Conservation (phyloP, 106 monocot species). For the Platanthera zijinensis region DNA sequence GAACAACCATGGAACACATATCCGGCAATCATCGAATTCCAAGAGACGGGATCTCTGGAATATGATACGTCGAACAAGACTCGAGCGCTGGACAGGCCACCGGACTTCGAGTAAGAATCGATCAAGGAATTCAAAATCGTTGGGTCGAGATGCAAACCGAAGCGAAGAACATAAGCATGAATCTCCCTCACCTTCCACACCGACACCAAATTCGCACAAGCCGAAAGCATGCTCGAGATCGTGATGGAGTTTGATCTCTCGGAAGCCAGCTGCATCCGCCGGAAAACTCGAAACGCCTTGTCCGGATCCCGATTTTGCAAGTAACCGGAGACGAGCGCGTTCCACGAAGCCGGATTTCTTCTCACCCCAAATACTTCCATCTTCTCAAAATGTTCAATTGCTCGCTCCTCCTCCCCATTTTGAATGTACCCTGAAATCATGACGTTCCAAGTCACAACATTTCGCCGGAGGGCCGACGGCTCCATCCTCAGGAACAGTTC, state of each 20-base stretch:
- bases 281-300: constrained; percentile 56
- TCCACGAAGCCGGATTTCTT: constrained; percentile 76
- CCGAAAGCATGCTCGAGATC: constrained; percentile 67
- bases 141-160: constrained; percentile 25
- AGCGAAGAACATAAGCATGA: constrained; percentile 52
- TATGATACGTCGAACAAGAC: constrained; percentile 30
- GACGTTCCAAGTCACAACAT: constrained; percentile 87
- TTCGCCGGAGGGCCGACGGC: constrained; percentile 33
- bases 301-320: constrained; percentile 43
- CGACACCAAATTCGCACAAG: constrained; percentile 52
- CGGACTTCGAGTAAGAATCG: constrained; percentile 62
- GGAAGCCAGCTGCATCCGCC: constrained; percentile 50
- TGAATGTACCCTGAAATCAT: constrained; percentile 84
- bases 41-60: constrained; percentile 55
- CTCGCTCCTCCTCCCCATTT: constrained; percentile 72
- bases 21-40: constrained; percentile 68
- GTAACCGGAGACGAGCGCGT: constrained; percentile 68
- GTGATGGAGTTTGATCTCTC: constrained; percentile 57
- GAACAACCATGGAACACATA: constrained; percentile 56
- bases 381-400: constrained; percentile 64
- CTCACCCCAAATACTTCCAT: constrained; percentile 67
- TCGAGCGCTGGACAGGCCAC: constrained; percentile 39
- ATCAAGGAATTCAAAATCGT: constrained; percentile 64
- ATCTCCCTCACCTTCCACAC: constrained; percentile 73
- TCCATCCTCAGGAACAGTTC: constrained; percentile 82